Conservation (phyloP, 495 filamentous ascomycete genomes). For the Penicillium antarcticum region DNA sequence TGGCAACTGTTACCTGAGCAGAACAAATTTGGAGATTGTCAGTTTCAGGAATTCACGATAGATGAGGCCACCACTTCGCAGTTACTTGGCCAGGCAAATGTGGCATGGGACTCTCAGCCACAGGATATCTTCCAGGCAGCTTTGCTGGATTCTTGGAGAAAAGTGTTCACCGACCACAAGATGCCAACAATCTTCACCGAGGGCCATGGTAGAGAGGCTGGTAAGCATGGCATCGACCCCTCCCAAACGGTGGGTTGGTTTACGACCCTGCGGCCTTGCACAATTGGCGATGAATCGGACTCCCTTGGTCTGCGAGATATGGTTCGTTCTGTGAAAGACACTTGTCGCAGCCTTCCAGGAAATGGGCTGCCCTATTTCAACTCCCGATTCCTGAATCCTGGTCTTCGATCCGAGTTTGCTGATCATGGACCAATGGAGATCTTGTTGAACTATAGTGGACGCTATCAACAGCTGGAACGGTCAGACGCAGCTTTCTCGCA, state of each 20-base stretch:
- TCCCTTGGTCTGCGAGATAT: no score
- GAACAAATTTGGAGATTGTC: not conserved
- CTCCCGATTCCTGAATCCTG: no score
- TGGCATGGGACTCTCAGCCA: slow-evolving; percentile 32
- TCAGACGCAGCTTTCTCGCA: no score
- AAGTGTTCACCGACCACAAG: slow-evolving; percentile 37
- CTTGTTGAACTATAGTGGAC: no score
- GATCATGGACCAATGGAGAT: no score
- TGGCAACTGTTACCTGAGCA: no score
- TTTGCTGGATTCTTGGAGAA: slow-evolving; percentile 35
- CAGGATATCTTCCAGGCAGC: slow-evolving; percentile 41
- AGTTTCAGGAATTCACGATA: not conserved
- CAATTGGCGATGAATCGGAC: no score
- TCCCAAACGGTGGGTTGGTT: slow-evolving; percentile 52
- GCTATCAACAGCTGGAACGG: no score
- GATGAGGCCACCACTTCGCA: not conserved
- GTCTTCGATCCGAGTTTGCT: no score
- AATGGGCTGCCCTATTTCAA: no score
- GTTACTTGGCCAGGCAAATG: not conserved
- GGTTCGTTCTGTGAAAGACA: not conserved
- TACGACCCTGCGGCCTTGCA: slow-evolving; percentile 44
- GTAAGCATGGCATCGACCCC: slow-evolving; percentile 35
- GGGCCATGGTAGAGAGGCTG: slow-evolving; percentile 45
- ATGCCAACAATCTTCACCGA: slow-evolving; percentile 43
- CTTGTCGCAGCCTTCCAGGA: not conserved